Evolutionary conservation across 345 rosid species (phyloP), one percentile per base, ranked within the genome.

Genomic region (Hypericum androsaemum): DNA sequence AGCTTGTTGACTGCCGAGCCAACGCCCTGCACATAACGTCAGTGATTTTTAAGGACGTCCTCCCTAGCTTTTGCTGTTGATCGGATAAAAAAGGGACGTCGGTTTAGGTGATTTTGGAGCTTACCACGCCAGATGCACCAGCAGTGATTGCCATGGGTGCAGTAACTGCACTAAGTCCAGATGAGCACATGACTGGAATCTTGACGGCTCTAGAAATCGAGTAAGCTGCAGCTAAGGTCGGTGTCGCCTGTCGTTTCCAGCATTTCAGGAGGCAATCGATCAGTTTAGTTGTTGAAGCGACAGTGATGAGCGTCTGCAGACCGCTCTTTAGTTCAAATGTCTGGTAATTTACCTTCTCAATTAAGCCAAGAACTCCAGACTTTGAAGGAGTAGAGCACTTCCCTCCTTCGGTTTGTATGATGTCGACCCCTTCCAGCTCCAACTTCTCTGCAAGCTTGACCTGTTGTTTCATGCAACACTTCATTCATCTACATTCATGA

Each of bases 141-240:
- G 81, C 81, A 10, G 81, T 57, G 50, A 81, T 75, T 22, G 87
- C 87, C 87, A 81, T 62, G n/a, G 87, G 87, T 12, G 83, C 81
- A 0, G 87, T 81, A 37, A 78, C 87, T 5, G 77, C 70, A 60
- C 79, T 75, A 7, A 81, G 75, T 48, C 87, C 83, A 5, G 87
- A 81, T 10, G 87, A 67, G 47, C 87, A 81, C 76, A 78, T 61
- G 2, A 81, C 81, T 0, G 87, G 87, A 64, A 81, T 78, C 67
- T 65, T 65, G 39, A 78, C 83, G 5, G 79, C 83, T 60, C 68
- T 64, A 22, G 87, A 75, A 43, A 78, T 81, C 5, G 83, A 71
- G 59, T 81, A 78, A 36, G 83, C 81, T 14, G 87, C 79, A 16
- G 81, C 87, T 62, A 81, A 46, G 41, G 79, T 77, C 37, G 83